Evolutionary conservation across 371 early-diverging fungal genomes (phyloP).

Genomic region (Paraphysoderma sedebokerense): DNA sequence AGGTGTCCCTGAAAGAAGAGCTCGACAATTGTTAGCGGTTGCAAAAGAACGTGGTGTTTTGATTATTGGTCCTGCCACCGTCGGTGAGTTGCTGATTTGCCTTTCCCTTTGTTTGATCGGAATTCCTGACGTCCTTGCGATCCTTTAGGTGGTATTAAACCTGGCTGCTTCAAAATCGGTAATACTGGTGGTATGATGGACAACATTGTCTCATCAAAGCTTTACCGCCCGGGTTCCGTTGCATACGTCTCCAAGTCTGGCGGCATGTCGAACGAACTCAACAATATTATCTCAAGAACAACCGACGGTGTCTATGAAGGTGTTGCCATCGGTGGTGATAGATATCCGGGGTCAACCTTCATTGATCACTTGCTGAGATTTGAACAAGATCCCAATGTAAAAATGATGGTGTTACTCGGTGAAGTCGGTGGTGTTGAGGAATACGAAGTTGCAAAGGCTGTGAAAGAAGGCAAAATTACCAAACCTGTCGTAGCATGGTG

Average conservation of each 20-base stretch:
- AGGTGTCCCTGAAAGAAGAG: slow-evolving; percentile 94
- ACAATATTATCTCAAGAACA: slow-evolving; percentile 89
- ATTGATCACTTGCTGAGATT: slow-evolving; percentile 91
- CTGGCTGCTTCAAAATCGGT: slow-evolving; percentile 98
- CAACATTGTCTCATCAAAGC: slow-evolving; percentile 90
- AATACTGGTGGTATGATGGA: slow-evolving; percentile 99
- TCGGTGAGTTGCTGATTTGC: slow-evolving; percentile 43
- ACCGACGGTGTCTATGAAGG: slow-evolving; percentile 97
- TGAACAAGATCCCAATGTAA: slow-evolving; percentile 79
- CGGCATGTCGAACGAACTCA: slow-evolving; percentile 98
- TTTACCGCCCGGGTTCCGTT: slow-evolving; percentile 90
- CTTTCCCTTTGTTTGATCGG: background rate
- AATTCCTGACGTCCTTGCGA: slow-evolving; percentile 1
- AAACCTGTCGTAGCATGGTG: slow-evolving; percentile 98
- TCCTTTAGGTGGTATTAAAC: slow-evolving; percentile 97
- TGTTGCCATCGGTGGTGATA: slow-evolving; percentile 95
- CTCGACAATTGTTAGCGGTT: slow-evolving; percentile 70
- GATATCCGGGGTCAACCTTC: slow-evolving; percentile 97
- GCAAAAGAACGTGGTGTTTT: slow-evolving; percentile 68
- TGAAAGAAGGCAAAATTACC: slow-evolving; percentile 67
- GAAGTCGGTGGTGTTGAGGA: slow-evolving; percentile 98
- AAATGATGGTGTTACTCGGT: slow-evolving; percentile 87
- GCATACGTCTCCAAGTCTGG: slow-evolving; percentile 96
- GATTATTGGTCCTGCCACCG: slow-evolving; percentile 95
- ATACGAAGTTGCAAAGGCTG: slow-evolving; percentile 83